A percentile compares a stretch with the other conserved stretches of the same genome.
Conservation (phyloP, 306 rosid genomes). For the Cucumis cinereus region DNA sequence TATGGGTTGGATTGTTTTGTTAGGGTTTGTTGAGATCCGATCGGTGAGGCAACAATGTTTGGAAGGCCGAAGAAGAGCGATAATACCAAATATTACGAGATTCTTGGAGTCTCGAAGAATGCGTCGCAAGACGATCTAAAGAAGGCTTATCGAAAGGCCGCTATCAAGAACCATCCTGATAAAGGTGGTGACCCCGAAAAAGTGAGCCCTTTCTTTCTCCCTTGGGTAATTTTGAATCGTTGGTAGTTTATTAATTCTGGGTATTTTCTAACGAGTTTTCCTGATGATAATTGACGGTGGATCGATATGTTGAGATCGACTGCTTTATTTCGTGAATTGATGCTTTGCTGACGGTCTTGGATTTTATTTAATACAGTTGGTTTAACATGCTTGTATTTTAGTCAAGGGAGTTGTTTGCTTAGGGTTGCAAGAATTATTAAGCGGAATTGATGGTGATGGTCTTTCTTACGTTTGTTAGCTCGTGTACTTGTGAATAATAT, state of each 20-base stretch:
- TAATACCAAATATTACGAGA: conserved; percentile 37
- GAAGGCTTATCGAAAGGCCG: conserved; percentile 48
- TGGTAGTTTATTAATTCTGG: neutral
- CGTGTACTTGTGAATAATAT: neutral
- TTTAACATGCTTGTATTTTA: neutral
- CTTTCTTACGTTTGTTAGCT: neutral
- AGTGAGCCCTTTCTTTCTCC: neutral
- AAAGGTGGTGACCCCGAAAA: conserved; percentile 53
- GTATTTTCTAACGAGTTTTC: neutral
- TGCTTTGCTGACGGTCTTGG: neutral
- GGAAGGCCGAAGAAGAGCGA: conserved; percentile 50
- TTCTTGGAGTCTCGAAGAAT: conserved; percentile 38
- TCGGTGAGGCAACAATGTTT: conserved; percentile 25
- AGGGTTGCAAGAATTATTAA: neutral
- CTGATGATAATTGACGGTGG: neutral
- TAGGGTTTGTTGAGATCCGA: conserved; percentile 9
- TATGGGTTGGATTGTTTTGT: neutral
- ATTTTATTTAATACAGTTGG: neutral
- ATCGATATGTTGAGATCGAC: neutral
- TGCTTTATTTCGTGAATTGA: neutral
- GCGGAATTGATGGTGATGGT: neutral
- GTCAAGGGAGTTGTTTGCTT: neutral
- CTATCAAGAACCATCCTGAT: conserved; percentile 44
- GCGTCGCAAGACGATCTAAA: conserved; percentile 50
- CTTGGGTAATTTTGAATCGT: neutral